Evolutionary conservation across 352 stramenopile species (phyloP), one percentile per base, ranked within the genome.

Genomic region (Pythium angustatum): DNA sequence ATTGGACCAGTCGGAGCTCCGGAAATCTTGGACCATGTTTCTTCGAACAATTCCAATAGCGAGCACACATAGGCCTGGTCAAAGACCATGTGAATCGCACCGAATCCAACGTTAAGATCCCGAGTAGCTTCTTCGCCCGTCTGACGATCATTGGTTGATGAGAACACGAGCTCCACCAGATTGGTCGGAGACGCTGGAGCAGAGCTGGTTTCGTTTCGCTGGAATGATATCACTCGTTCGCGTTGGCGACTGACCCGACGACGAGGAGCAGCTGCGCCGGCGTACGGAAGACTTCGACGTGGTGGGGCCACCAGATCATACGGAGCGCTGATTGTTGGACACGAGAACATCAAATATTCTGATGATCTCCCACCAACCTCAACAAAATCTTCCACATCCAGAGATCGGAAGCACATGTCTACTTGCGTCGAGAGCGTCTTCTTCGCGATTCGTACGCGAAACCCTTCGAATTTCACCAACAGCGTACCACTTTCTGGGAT

Each of bases 61-160:
- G 83, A 91, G 48, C 82, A 90, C 9, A 94, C 71, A 40, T 94
- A 94, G 21, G 84, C 83, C 57, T 96, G 87, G 43, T 96, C 85
- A 64, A 94, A 93, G 43, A 91, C 83, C 21, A 96, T 67, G 49
- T 96, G 87, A 19, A 96, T 70, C 5, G 81, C 84, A 15, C 87
- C 87, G 49, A 94, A 69, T 41, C 81, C 76, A 31, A 94, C 57
- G 66, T 93, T 81, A n/a, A 93, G 26, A 22, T 93, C 75, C 19
- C 71, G 73, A 38, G 79, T 54, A 2, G 76, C 45, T 59, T 91
- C 78, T 48, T 79, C 70, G 5, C 85, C 80, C 30, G 70, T 91
- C 45, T 77, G 74, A 28, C 80, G 66, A 58, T 93, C 81, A 58
- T 77, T 87, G n/a, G 76, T 61, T 9, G 77, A 86, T 17, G 58